Evolutionary conservation across 768 basidiomycete genomes (phyloP), one percentile per base, ranked within the genome.

Genomic region (Podaxis sp.): DNA sequence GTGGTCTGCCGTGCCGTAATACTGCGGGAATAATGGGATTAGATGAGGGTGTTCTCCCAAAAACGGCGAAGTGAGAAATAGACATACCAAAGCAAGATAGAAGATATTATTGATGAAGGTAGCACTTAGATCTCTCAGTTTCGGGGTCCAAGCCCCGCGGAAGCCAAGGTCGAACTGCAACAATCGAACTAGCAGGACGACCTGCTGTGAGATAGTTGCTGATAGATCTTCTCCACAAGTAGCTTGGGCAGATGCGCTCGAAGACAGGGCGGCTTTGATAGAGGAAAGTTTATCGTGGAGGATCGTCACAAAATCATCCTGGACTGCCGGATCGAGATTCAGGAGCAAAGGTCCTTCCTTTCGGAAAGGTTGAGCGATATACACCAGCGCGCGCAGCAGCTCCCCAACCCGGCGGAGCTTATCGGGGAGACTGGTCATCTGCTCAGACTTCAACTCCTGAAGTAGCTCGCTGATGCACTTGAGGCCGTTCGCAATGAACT

Each of bases 401-500:
- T 91, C 88, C 13, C 87, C 86, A 2, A 84, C 81, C 55, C 82
- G 81, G 55, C 76, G 76, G 25, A 87, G 74, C 36, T 79, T 75
- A 40, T 79, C 76, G 5, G 65, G 63, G 14, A 79, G 67, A 42
- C 70, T 71, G 42, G 69, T 63, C 55, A 72, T 67, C 23, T 69
- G 54, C 35, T 62, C 57, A 28, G 64, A 25, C 62, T 72, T 63
- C 38, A 72, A 55, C 60, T 79, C 68, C 50, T 70, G 59, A 63
- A 89, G 70, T 16, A 86, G 78, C 38, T 85, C 82, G 4, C 80
- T 78, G 16, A 91, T 83, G 63, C 84, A 84, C 57, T 80, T 79
- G 44, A 92, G 74, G 0, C 91, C 90, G 37, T 85, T 89, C 62
- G 89, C 89, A 61, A 91, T 80, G 66, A 93, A 89, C 89, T 92